Conservation (phyloP, 2,329 filamentous ascomycete genomes). For the Apiospora saccharicola region DNA sequence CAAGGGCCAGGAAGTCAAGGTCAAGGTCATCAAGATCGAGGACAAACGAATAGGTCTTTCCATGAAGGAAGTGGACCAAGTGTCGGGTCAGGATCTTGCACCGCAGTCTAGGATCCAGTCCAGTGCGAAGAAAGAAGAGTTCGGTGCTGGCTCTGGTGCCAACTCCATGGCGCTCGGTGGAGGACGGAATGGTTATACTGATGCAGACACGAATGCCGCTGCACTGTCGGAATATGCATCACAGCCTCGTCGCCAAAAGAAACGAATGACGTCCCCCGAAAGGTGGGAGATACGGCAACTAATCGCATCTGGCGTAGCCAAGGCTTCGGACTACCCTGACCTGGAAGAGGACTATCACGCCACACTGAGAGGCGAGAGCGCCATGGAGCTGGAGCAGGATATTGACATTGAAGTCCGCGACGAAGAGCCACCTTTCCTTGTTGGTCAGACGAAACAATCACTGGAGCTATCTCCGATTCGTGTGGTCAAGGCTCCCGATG, state of each 20-base stretch:
- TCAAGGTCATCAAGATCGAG: constrained; percentile 91
- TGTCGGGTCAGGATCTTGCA: constrained; percentile 81
- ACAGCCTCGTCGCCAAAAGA: constrained; percentile 71
- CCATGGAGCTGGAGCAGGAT: constrained; percentile 93
- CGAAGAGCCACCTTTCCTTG: constrained; percentile 94
- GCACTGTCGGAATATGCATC: constrained; percentile 69
- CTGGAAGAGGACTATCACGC: constrained; percentile 93
- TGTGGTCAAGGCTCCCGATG: constrained; percentile 96
- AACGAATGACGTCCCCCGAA: constrained; percentile 95
- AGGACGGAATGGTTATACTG: constrained; percentile 58
- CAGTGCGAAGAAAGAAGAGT: constrained; percentile 85
- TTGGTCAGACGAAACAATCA: constrained; percentile 95
- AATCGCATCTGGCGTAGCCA: constrained; percentile 92
- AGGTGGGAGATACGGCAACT: constrained; percentile 97
- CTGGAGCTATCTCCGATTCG: constrained; percentile 94
- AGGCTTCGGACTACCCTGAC: constrained; percentile 92
- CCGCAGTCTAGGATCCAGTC: constrained; percentile 82
- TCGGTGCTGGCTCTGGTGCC: constrained; percentile 78
- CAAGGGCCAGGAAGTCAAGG: constrained; percentile 83
- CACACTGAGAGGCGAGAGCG: constrained; percentile 83
- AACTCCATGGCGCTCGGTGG: constrained; percentile 82
- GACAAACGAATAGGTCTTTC: constrained; percentile 83
- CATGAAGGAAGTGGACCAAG: constrained; percentile 97
- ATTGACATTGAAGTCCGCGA: constrained; percentile 96
- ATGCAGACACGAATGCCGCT: constrained; percentile 58